Evolutionary conservation across 2,329 filamentous ascomycete species (phyloP).

Genomic region (Fusarium euwallaceae): DNA sequence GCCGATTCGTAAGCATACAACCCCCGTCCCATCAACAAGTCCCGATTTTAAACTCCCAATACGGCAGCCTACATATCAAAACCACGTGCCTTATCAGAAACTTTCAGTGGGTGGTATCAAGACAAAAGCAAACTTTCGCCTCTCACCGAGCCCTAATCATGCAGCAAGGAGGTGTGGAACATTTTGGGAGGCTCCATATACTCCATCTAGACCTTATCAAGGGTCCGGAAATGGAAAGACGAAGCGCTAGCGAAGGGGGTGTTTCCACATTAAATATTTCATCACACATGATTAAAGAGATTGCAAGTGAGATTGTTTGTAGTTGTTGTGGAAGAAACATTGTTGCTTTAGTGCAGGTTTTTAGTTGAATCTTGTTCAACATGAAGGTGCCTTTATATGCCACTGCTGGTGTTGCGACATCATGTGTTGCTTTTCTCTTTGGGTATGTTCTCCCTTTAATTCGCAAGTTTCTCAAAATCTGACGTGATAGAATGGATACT

Average conservation of each 20-base stretch:
- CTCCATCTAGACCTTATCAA: constrained; percentile 18
- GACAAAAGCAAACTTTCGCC: constrained; percentile 5
- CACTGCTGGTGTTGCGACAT: constrained; percentile 47
- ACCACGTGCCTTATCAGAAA: not conserved
- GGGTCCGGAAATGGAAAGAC: constrained; percentile 21
- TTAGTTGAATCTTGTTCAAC: not conserved
- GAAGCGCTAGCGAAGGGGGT: constrained; percentile 15
- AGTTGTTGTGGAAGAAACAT: not conserved
- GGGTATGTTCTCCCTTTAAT: constrained; percentile 35
- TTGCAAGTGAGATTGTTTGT: constrained; percentile 7
- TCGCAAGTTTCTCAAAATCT: not conserved
- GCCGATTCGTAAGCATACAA: not conserved
- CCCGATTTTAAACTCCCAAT: not conserved
- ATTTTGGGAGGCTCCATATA: constrained; percentile 24
- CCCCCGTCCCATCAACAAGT: not conserved
- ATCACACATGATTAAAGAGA: constrained; percentile 34
- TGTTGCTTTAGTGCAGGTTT: not conserved
- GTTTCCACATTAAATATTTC: constrained; percentile 38
- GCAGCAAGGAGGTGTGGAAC: constrained; percentile 22
- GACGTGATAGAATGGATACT: constrained; percentile 50
- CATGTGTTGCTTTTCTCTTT: constrained; percentile 51
- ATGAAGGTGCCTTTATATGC: constrained; percentile 47
- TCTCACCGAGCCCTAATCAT: constrained; percentile 15
- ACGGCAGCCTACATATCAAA: not conserved
- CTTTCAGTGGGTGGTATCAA: not conserved